Base-by-base conservation (phyloP, 2,329 filamentous ascomycete genomes). In the Paraphaeosphaeria sporulosa region DNA sequence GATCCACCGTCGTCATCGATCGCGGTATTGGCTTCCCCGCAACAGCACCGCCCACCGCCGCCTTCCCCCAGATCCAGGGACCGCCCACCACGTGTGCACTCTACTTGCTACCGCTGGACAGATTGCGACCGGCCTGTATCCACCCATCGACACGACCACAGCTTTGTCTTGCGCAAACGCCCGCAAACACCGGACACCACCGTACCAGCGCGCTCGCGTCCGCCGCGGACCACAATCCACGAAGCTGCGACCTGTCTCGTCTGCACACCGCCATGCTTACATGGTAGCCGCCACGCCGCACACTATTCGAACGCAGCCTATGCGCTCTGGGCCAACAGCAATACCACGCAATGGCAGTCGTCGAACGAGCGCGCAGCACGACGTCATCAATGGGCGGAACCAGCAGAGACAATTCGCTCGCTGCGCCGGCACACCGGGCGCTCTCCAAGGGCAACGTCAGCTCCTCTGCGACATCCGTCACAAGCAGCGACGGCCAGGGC, bases 401-500 rank as follows among this genome's bases (percentile, higher is more conserved):
- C 48, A 71, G 65, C 57, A 63, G 60, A 57, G 69, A 75, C 43
- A 65, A 58, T 49, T 64, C 67, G 30, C 67, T 74, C 58, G 67
- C 71, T 19, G 65, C 71, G n/a, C 71, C 70, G 17, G 57, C 53
- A 23, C 58, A 62, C 46, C 63, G 58, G 19, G 27, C 59, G n/a
- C 48, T 59, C 1, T 68, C 69, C 47, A 73, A 74, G 57, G 66
- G 69, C 65, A 60, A 66, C 66, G 44, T 64, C 46, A 71, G 64
- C 38, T 76, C 73, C 38, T 75, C 73, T 7, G 64, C 73, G 0
- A 67, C 70, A 30, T 76, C 75, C 1, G 54, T 76, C 46, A 65
- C 71, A 32, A 75, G 71, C 71, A 76, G 71, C 64, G 72, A 75
- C 56, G 64, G 61, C 19, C 58, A 55, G 7, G 61, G 62, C 63